Evolutionary conservation across 2,329 filamentous ascomycete genomes (phyloP).

Genomic region (Cordyceps cateniannulata): DNA sequence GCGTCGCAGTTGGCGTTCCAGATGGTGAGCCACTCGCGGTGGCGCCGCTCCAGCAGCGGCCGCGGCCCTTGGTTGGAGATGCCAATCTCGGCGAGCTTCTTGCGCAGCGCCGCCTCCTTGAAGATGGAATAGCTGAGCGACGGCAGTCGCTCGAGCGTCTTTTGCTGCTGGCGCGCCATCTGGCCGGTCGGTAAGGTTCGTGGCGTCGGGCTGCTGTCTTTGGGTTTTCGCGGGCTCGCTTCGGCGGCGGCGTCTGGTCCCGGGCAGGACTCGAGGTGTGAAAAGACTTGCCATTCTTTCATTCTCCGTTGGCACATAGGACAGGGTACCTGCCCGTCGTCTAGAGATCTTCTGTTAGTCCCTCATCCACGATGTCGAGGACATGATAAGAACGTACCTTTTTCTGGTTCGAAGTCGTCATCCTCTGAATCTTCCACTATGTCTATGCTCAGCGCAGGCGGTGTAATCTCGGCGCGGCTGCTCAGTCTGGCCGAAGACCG

Average conservation of each 20-base stretch:
- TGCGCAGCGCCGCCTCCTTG: constrained; percentile 70
- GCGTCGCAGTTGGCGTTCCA: constrained; percentile 98
- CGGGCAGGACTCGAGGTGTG: constrained; percentile 67
- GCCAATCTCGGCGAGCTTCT: constrained; percentile 75
- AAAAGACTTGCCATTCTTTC: constrained; percentile 70
- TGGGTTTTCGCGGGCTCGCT: neutral
- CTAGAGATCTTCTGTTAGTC: constrained; percentile 26
- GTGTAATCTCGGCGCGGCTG: constrained; percentile 33
- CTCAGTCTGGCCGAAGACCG: constrained; percentile 46
- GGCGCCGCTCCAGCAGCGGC: constrained; percentile 66
- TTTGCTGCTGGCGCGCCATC: constrained; percentile 26
- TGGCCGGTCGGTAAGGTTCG: constrained; percentile 13
- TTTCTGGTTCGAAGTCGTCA: constrained; percentile 26
- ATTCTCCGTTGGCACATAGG: constrained; percentile 76
- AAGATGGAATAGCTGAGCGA: constrained; percentile 80
- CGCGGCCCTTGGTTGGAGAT: constrained; percentile 66
- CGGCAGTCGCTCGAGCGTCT: constrained; percentile 58
- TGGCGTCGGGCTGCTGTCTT: neutral
- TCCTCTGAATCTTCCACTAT: constrained; percentile 22
- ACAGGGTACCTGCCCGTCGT: constrained; percentile 74
- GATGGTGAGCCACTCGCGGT: constrained; percentile 89
- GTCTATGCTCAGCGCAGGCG: constrained; percentile 16
- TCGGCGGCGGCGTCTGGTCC: constrained; percentile 29
- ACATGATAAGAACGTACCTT: constrained; percentile 16
- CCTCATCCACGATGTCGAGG: neutral